A percentile compares a stretch with the other conserved stretches of the same genome.
These are phyloP conservation scores for Claviceps quebecensis DNA, from an alignment of 2,329 filamentous ascomycete genomes.

Conservation along the genomic window DNA sequence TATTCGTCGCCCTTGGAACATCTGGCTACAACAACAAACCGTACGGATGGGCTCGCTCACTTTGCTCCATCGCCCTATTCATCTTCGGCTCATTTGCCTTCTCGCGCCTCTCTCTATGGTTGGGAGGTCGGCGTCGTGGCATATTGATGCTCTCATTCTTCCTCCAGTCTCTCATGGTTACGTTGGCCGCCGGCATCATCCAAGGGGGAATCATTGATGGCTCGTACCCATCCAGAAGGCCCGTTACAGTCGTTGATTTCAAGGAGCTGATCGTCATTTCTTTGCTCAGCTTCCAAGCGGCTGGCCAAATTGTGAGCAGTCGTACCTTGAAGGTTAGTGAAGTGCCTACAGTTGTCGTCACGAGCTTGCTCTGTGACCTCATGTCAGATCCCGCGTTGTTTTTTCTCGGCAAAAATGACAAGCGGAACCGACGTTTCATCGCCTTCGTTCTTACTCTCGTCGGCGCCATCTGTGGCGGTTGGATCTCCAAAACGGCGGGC, in stretches of 20 bases:
- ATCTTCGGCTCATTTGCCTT: slow-evolving; percentile 37
- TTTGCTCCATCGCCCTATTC: slow-evolving; percentile 39
- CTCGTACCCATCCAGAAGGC: slow-evolving; percentile 7
- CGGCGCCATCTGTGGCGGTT: slow-evolving; percentile 34
- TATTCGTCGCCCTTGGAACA: slow-evolving; percentile 47
- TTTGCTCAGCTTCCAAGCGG: slow-evolving; percentile 38
- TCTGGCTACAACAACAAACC: slow-evolving; percentile 34
- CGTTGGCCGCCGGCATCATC: slow-evolving; percentile 37
- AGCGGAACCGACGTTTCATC: slow-evolving; percentile 32
- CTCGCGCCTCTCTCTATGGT: slow-evolving; percentile 14
- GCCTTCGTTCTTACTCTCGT: slow-evolving; percentile 31
- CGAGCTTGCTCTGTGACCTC: slow-evolving; percentile 39
- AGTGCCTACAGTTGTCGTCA: slow-evolving; percentile 40
- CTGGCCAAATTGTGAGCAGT: slow-evolving; percentile 37
- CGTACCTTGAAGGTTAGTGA: slow-evolving; percentile 37
- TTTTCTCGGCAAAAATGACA: slow-evolving; percentile 28
- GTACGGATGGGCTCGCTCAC: slow-evolving; percentile 33
- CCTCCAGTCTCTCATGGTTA: slow-evolving; percentile 35
- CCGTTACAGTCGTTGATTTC: slow-evolving; percentile 9
- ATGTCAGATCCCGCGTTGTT: slow-evolving; percentile 35
- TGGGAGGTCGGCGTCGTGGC: slow-evolving; percentile 18
- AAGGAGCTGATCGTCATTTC: slow-evolving; percentile 27
- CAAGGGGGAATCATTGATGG: slow-evolving; percentile 23
- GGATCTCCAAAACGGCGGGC: slow-evolving; percentile 28
- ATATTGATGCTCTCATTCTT: slow-evolving; percentile 35